Evolutionary conservation across 2,329 filamentous ascomycete species (phyloP).

Genomic region (Ophiostoma triangulosporum): DNA sequence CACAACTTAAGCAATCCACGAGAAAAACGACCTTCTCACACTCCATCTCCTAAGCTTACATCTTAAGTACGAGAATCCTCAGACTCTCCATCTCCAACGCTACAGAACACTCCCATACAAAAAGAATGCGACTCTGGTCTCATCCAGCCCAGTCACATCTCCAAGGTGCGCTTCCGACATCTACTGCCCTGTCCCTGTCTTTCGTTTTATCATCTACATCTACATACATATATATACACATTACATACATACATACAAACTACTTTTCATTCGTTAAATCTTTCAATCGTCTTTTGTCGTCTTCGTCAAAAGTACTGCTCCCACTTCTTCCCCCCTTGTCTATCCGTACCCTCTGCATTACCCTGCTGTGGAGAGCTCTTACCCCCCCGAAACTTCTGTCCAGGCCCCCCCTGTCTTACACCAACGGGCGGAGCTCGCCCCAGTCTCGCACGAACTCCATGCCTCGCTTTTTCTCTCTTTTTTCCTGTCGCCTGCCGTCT

Average conservation of each 20-base stretch:
- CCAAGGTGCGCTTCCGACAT: too few species aligned
- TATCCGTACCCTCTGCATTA: constrained; percentile 6
- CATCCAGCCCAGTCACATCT: neutral
- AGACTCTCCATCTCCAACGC: neutral
- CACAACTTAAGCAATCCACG: too few species aligned
- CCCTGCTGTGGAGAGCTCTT: constrained; percentile 4
- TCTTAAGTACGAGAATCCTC: too few species aligned
- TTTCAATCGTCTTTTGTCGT: too few species aligned
- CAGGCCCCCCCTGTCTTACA: constrained; percentile 8
- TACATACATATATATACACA: too few species aligned
- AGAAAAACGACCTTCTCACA: too few species aligned
- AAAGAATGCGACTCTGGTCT: neutral
- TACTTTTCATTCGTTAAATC: too few species aligned
- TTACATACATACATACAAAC: too few species aligned
- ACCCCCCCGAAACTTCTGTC: constrained; percentile 1
- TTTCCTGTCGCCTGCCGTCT: neutral
- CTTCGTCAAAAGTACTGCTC: too few species aligned
- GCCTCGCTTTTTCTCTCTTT: neutral
- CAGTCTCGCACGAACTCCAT: constrained; percentile 6
- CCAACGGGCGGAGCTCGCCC: constrained; percentile 7
- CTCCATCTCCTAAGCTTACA: too few species aligned
- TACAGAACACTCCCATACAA: neutral
- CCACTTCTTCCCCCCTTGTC: neutral
- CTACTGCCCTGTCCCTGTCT: neutral
- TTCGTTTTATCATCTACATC: neutral